These are phyloP conservation scores for Schoenoplectus triqueter DNA, from an alignment of 202 grass and related monocot genomes.

Conservation along the genomic window DNA sequence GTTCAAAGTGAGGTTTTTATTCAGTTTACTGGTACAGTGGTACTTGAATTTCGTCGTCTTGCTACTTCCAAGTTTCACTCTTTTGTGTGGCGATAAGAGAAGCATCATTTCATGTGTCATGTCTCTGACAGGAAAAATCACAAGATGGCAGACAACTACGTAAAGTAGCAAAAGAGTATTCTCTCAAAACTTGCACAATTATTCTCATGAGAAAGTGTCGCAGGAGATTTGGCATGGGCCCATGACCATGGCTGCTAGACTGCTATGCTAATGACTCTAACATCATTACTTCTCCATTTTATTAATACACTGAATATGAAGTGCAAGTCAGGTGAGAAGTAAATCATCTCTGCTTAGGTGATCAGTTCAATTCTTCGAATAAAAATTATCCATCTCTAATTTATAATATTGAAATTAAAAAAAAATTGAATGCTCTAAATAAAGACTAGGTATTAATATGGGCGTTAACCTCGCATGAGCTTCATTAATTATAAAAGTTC, in stretches of 20 bases:
- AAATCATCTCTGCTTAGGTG: neutral
- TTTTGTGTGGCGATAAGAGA: neutral
- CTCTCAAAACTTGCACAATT: neutral
- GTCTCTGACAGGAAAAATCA: neutral
- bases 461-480: too few relatives aligned
- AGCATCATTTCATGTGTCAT: neutral
- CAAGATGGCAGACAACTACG: too few relatives aligned
- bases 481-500: too few relatives aligned
- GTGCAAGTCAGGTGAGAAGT: neutral
- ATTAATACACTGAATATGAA: neutral
- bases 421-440: neutral
- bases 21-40: conserved; percentile 36
- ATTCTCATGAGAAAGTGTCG: neutral
- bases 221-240: neutral
- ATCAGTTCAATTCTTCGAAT: neutral
- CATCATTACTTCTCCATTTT: neutral
- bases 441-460: neutral
- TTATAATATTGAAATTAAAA: neutral
- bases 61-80: neutral
- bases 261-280: neutral
- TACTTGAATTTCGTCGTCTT: conserved; percentile 36
- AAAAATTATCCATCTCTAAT: neutral
- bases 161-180: neutral
- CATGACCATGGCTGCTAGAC: neutral
- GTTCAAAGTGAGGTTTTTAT: neutral